phyloP scores from a whole-genome alignment of 2,329 filamentous ascomycete genomes.

The Aspergillus thermomutatus region DNA sequence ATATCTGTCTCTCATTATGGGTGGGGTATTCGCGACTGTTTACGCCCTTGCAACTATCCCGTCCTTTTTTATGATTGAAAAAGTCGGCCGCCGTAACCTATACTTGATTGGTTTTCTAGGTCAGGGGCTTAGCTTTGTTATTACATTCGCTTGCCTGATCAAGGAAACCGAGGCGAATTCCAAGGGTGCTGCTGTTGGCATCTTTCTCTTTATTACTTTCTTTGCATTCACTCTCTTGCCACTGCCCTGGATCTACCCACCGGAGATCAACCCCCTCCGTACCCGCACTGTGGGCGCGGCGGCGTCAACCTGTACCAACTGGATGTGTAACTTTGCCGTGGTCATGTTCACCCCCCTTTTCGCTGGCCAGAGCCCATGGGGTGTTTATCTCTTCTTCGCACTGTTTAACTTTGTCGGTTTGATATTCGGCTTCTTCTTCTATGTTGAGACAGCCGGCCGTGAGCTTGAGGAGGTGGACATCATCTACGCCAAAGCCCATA shows the following conservation, averaged over 20 bases:
- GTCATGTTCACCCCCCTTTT: slow-evolving; percentile 48
- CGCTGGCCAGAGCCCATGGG: slow-evolving; percentile 32
- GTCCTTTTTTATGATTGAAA: slow-evolving; percentile 30
- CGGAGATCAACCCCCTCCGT: slow-evolving; percentile 52
- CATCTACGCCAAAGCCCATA: slow-evolving; percentile 38
- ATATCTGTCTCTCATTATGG: slow-evolving; percentile 21
- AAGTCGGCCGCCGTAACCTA: slow-evolving; percentile 40
- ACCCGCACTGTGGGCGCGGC: slow-evolving; percentile 52
- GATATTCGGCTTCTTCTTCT: slow-evolving; percentile 51
- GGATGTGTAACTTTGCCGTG: slow-evolving; percentile 52
- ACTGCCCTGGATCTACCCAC: slow-evolving; percentile 53
- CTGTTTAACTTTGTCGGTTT: slow-evolving; percentile 41
- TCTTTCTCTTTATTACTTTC: slow-evolving; percentile 65
- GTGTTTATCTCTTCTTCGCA: slow-evolving; percentile 42
- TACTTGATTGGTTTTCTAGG: slow-evolving; percentile 31
- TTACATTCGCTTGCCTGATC: slow-evolving; percentile 34
- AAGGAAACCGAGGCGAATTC: slow-evolving; percentile 17
- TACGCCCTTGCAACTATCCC: slow-evolving; percentile 26
- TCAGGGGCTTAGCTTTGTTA: slow-evolving; percentile 32
- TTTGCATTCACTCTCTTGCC: slow-evolving; percentile 64
- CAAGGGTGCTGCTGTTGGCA: slow-evolving; percentile 49
- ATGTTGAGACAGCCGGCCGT: slow-evolving; percentile 45
- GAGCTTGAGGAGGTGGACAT: slow-evolving; percentile 42
- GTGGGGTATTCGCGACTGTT: slow-evolving; percentile 26
- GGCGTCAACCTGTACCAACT: slow-evolving; percentile 51